These are phyloP conservation scores for Candida tunisiensis DNA, from an alignment of 1,139 yeast genomes.

Conservation along the genomic window DNA sequence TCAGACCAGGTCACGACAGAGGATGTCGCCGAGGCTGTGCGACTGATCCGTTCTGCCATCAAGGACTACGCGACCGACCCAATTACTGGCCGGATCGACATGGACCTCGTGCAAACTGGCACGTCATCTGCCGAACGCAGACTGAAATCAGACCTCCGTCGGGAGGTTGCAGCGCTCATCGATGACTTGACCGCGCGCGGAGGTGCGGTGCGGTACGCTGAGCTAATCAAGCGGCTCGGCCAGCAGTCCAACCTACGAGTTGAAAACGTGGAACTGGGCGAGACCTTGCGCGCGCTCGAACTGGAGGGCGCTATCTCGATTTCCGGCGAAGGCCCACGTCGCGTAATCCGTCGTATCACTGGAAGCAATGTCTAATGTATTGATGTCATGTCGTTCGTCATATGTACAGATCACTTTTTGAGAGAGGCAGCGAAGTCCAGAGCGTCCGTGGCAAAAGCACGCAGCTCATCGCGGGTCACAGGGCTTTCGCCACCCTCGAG, in stretches of 20 bases:
- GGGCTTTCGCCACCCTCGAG: slow-evolving; percentile 16
- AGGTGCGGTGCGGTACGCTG: neutral
- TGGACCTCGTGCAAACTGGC: slow-evolving; percentile 95
- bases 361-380: no score
- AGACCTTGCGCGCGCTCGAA: slow-evolving; percentile 30
- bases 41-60: slow-evolving; percentile 82
- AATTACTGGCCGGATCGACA: slow-evolving; percentile 86
- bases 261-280: slow-evolving; percentile 45
- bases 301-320: slow-evolving; percentile 51
- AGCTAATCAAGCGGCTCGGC: slow-evolving; percentile 29
- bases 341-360: slow-evolving; percentile 34
- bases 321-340: slow-evolving; percentile 46
- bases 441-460: no score
- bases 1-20: slow-evolving; percentile 49
- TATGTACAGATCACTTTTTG: no score
- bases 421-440: no score
- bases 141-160: slow-evolving; percentile 54
- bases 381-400: no score
- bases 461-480: neutral
- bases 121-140: slow-evolving; percentile 80
- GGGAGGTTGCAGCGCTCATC: slow-evolving; percentile 26
- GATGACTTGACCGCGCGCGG: slow-evolving; percentile 1
- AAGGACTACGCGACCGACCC: slow-evolving; percentile 99
- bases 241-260: slow-evolving; percentile 46
- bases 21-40: slow-evolving; percentile 90